Evolutionary conservation across 1,284 basidiomycete genomes (phyloP), one percentile per base, ranked within the genome.

Genomic region (Trichosporon sp.): DNA sequence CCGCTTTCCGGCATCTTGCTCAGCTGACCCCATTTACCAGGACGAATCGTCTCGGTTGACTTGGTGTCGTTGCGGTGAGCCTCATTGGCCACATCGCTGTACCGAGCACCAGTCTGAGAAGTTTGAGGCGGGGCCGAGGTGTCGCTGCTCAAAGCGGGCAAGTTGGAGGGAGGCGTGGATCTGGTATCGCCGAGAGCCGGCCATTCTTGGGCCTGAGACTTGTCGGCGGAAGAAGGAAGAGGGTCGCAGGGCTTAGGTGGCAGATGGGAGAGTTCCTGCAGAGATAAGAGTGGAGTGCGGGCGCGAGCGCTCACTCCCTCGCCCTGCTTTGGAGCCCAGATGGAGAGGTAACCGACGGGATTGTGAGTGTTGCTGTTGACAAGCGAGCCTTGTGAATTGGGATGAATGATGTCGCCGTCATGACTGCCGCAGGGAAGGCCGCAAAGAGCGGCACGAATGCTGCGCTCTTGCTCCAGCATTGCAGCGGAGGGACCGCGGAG

Each of bases 211-310:
- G 27, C 25, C 9, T 54, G 49, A 31, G 49, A 8, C 25, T 54
- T 29, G 25, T 29, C 49, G 25, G 19, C 49, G 25, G 29, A 54
- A 25, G 49, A 54, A 10, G 49, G 49, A 29, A 27, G 49, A n/a
- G 49, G 25, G 49, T 54, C 49, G 27, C 49, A 54, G 49, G 49
- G 49, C 49, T 54, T 54, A 16, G 49, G 49, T 29, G 49, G 49
- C 49, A 54, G n/a, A 16, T 54, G 49, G 6, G 25, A 31, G 27
- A 29, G 49, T 27, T 54, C 49, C 27, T 14, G 8, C 4, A 16
- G 49, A 8, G 49, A n/a, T n/a, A 29, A 29, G 49, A 54, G 31
- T 14, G 49, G 49, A 9, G 49, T n/a, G 49, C 49, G 49, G n/a
- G 27, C 29, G 8, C 25, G 25, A n/a, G 16, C 31, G 27, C 31